Conservation (phyloP, 805 yeast species). For the Aciculoconidium aculeatum region DNA sequence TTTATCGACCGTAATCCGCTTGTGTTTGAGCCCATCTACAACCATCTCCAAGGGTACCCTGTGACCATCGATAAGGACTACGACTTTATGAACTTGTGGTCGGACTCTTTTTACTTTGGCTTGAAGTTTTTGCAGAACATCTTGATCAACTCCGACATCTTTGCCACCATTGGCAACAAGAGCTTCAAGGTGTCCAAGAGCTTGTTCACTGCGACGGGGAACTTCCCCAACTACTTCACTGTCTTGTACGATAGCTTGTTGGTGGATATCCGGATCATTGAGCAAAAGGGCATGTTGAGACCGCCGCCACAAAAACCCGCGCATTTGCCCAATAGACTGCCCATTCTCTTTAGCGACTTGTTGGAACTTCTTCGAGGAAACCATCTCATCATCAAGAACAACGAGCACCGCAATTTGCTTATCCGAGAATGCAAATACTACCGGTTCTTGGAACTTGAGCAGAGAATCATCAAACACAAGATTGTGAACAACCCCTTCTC, state of each 20-base stretch:
- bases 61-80: constrained; percentile 54
- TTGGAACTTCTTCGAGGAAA: constrained; percentile 54
- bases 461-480: constrained; percentile 50
- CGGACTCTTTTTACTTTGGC: constrained; percentile 70
- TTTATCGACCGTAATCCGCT: constrained; percentile 71
- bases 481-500: constrained; percentile 47
- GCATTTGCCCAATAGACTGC: constrained; percentile 45
- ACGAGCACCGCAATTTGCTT: constrained; percentile 51
- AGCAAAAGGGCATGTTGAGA: constrained; percentile 45
- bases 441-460: constrained; percentile 70
- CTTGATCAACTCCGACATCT: constrained; percentile 49
- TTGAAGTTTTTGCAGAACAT: constrained; percentile 49
- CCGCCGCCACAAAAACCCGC: constrained; percentile 76
- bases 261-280: constrained; percentile 33
- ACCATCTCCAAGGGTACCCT: constrained; percentile 79
- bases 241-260: constrained; percentile 51
- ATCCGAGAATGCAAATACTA: constrained; percentile 72
- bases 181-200: constrained; percentile 55
- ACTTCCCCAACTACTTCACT: constrained; percentile 72
- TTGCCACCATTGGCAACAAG: constrained; percentile 52
- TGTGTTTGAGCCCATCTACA: constrained; percentile 59
- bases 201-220: constrained; percentile 55
- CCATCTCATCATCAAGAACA: constrained; percentile 40
- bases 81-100: constrained; percentile 54
- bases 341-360: constrained; percentile 49